Percentiles rank a stretch among this genome's conserved stretches.
Conservation (phyloP, 148 eudicot species). For the Pouteria glomerata region DNA sequence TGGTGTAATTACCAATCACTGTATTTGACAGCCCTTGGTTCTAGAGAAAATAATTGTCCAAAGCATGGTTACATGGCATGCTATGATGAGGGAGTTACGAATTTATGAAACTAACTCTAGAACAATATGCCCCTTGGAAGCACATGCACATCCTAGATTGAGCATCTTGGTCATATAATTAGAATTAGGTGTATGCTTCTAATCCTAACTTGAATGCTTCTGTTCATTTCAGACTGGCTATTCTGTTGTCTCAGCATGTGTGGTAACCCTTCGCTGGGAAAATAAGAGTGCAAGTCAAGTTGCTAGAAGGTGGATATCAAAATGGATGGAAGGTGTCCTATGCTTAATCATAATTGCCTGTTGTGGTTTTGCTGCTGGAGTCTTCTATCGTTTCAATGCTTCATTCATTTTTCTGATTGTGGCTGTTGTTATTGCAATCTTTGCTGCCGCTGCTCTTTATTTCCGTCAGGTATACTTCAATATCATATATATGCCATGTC, state of each 20-base stretch:
- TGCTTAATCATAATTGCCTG: constrained; percentile 57
- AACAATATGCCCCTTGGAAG: not conserved
- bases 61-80: constrained; percentile 2
- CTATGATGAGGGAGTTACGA: not conserved
- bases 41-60: not conserved
- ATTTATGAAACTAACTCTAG: not conserved
- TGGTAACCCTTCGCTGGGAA: constrained; percentile 76
- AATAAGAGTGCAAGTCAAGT: constrained; percentile 44
- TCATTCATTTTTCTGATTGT: constrained; percentile 50
- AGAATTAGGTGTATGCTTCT: constrained; percentile 13
- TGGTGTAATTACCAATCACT: not conserved
- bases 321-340: constrained; percentile 68
- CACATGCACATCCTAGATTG: not conserved
- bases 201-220: constrained; percentile 7
- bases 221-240: constrained; percentile 77
- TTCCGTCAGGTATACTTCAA: constrained; percentile 53
- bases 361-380: constrained; percentile 84
- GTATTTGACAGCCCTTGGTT: not conserved
- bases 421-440: constrained; percentile 46
- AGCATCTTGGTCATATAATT: not conserved
- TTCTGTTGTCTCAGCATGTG: constrained; percentile 95
- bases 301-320: constrained; percentile 44
- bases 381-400: constrained; percentile 59
- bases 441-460: constrained; percentile 52
- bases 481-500: not conserved